Evolutionary conservation across 192 early-diverging fungal genomes (phyloP), one percentile per base, ranked within the genome.

Genomic region (Cladochytrium replicatum): DNA sequence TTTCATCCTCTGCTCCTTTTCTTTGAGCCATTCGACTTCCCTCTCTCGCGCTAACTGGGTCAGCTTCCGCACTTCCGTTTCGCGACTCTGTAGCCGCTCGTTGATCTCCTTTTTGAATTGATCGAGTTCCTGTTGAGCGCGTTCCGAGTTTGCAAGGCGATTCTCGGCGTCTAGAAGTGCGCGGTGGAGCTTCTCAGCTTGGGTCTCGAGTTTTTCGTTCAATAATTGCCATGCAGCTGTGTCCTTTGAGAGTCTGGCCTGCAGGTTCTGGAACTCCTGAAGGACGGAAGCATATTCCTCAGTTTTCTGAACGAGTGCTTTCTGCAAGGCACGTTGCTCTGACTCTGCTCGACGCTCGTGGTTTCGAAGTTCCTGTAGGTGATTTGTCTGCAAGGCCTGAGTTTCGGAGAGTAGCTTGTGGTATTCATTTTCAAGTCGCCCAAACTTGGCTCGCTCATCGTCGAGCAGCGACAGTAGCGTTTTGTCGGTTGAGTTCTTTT

Each of bases 381-480:
- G 74, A 17, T 54, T 66, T 9, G 27, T 56, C 55, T 72, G 69
- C 9, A 77, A 55, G 6, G 59, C 24, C 43, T 77, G 70, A n/a
- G 72, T 68, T 47, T 77, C 64, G 17, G 42, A 32, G 27, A 74
- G 46, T 4, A 74, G 50, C 39, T 72, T 67, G 43, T 69, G 64
- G 44, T 77, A 77, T 3, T 63, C 63, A 34, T 55, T 41, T 34
- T 77, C 74, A 0, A 77, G 57, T 26, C 64, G 55, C 11, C 22
- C 27, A 44, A 63, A 67, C 17, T 61, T 55, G 8, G 63, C 42
- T 13, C 67, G 52, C 55, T 77, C 74, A 41, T 67, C 68, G 37
- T 77, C 74, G 6, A 77, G 48, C 5, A 72, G 48, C 11, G 26
- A 46, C 23, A 72, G 51, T 4, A 76, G 57, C 9, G 64, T 38